Evolutionary conservation across 306 rosid genomes (phyloP).

Genomic region (Begonia masoniana): DNA sequence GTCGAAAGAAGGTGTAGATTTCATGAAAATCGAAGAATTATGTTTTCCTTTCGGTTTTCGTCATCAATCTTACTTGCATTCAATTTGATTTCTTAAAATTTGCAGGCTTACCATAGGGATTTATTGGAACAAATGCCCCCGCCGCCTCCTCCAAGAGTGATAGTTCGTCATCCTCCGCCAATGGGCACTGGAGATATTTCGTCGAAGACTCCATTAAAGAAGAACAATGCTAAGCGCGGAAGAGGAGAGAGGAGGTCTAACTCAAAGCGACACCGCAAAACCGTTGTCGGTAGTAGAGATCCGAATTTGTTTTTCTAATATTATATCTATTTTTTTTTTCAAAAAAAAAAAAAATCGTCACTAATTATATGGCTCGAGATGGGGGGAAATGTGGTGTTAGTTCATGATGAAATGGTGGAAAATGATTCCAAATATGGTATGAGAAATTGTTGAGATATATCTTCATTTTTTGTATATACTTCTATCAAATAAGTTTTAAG

Average conservation of each 20-base stretch:
- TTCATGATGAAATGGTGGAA: not conserved
- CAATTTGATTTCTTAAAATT: conserved; percentile 6
- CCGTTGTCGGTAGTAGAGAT: conserved; percentile 31
- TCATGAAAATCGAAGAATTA: no score
- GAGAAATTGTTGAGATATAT: not conserved
- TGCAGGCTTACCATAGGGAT: conserved; percentile 74
- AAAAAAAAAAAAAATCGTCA: not conserved
- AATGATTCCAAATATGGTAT: not conserved
- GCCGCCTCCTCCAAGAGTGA: conserved; percentile 19
- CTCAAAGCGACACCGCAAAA: conserved; percentile 58
- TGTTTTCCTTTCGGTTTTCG: no score
- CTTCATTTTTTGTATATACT: not conserved
- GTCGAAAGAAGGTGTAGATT: no score
- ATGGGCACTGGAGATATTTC: conserved; percentile 4
- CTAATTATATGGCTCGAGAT: not conserved
- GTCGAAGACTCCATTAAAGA: conserved; percentile 32
- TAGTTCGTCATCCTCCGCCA: conserved; percentile 19
- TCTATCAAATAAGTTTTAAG: conserved; percentile 11
- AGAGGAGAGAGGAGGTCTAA: conserved; percentile 42
- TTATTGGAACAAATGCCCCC: conserved; percentile 74
- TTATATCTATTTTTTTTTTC: not conserved
- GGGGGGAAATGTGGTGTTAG: not conserved
- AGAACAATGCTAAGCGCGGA: conserved; percentile 31
- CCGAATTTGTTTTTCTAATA: conserved; percentile 21
- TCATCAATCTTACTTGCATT: not conserved